Percentiles rank a stretch among this genome's conserved stretches.
These are phyloP conservation scores for Hygrophoropsis aurantiaca DNA, from an alignment of 768 basidiomycete species.

Conservation along the genomic window DNA sequence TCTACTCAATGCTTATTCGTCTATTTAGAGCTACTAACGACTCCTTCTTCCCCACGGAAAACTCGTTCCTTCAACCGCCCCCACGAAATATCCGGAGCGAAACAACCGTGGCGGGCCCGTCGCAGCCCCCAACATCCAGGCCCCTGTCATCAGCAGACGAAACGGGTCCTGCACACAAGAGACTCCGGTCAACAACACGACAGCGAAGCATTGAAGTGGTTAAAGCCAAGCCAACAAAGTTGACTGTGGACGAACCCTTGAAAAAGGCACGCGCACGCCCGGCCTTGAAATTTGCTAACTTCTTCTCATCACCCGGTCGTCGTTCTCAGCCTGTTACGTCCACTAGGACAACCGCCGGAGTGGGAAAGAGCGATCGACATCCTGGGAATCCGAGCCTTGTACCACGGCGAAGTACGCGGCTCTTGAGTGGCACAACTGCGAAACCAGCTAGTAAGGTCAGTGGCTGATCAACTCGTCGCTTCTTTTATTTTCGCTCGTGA, in stretches of 20 bases:
- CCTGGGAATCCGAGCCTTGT: slow-evolving; percentile 40
- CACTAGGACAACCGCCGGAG: slow-evolving; percentile 53
- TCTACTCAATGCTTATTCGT: slow-evolving; percentile 18
- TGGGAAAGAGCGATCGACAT: slow-evolving; percentile 52
- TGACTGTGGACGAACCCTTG: slow-evolving; percentile 64
- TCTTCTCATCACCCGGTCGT: slow-evolving; percentile 85
- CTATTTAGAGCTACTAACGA: slow-evolving; percentile 56
- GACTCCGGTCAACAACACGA: slow-evolving; percentile 62
- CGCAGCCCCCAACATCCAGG: slow-evolving; percentile 54
- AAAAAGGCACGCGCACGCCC: slow-evolving; percentile 92
- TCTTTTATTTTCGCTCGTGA: slow-evolving; percentile 6
- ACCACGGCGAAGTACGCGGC: slow-evolving; percentile 72
- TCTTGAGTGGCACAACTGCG: slow-evolving; percentile 55
- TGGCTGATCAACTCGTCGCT: slow-evolving; percentile 1
- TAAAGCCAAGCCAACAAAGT: slow-evolving; percentile 62
- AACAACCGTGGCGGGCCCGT: slow-evolving; percentile 36
- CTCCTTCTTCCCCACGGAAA: slow-evolving; percentile 51
- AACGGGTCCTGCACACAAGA: slow-evolving; percentile 75
- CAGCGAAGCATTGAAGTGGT: slow-evolving; percentile 48
- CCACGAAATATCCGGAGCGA: slow-evolving; percentile 45
- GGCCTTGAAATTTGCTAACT: slow-evolving; percentile 83
- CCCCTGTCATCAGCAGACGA: slow-evolving; percentile 84
- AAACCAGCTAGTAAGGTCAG: slow-evolving; percentile 62
- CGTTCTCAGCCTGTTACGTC: slow-evolving; percentile 72
- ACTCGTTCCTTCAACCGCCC: slow-evolving; percentile 52